Conservation (phyloP, 331 rosid genomes). For the Saraca asoca region DNA sequence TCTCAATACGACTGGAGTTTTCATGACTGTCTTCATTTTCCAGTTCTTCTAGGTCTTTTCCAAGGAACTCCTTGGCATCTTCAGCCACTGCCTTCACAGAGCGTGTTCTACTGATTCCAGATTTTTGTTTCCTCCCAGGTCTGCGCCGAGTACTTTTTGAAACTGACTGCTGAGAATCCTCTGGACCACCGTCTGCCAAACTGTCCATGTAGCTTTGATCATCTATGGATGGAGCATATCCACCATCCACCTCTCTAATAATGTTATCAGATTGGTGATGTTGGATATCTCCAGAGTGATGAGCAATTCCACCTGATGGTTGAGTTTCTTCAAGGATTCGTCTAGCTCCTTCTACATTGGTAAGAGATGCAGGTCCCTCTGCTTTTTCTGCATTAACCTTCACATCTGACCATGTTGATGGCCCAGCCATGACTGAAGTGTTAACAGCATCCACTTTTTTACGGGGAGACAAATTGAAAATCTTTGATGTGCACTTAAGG, state of each 20-base stretch:
- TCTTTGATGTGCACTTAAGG: constrained; percentile 63
- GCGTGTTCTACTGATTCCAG: constrained; percentile 66
- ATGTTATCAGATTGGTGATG: constrained; percentile 39
- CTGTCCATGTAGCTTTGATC: constrained; percentile 57
- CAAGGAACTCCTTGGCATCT: constrained; percentile 71
- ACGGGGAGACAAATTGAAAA: constrained; percentile 66
- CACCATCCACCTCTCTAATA: constrained; percentile 42
- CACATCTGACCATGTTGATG: constrained; percentile 39
- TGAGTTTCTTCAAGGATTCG: constrained; percentile 40
- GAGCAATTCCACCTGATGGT: constrained; percentile 38
- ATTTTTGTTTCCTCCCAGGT: constrained; percentile 47
- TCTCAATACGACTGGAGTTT: constrained; percentile 48
- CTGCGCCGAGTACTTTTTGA: constrained; percentile 45
- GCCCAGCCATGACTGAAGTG: constrained; percentile 43
- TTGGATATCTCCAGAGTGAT: constrained; percentile 37
- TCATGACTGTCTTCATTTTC: constrained; percentile 54
- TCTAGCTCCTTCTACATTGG: constrained; percentile 39
- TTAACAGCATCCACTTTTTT: constrained; percentile 47
- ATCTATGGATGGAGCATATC: constrained; percentile 48
- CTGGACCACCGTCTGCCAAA: constrained; percentile 58
- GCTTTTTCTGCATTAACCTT: constrained; percentile 37
- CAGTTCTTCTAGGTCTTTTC: constrained; percentile 50
- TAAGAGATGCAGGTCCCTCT: constrained; percentile 36
- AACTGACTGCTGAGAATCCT: constrained; percentile 73
- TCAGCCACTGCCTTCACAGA: constrained; percentile 75